Percentiles rank a stretch among this genome's conserved stretches.
phyloP scores from a whole-genome alignment of 2,329 filamentous ascomycete species.

The Fusarium concolor region DNA sequence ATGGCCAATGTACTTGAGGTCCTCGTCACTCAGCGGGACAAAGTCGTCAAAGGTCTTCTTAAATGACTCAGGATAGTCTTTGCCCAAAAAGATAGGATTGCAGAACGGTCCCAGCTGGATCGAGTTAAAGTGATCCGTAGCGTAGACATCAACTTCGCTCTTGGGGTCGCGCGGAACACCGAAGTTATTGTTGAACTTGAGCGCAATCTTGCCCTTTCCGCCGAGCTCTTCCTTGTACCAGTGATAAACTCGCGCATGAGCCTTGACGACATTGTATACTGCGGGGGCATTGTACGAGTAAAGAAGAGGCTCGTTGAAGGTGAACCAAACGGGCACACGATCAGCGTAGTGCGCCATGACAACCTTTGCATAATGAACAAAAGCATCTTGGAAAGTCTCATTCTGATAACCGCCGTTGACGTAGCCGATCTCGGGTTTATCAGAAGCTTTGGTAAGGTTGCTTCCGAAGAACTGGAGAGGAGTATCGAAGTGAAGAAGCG shows the following conservation, averaged over 20 bases:
- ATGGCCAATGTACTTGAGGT: slow-evolving; percentile 62
- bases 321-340: slow-evolving; percentile 64
- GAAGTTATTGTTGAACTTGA: slow-evolving; percentile 65
- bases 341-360: slow-evolving; percentile 64
- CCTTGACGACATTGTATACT: slow-evolving; percentile 57
- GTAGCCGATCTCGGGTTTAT: slow-evolving; percentile 52
- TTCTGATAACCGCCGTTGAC: slow-evolving; percentile 59
- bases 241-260: slow-evolving; percentile 62
- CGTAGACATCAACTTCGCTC: slow-evolving; percentile 56
- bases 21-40: slow-evolving; percentile 58
- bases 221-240: slow-evolving; percentile 67
- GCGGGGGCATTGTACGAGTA: slow-evolving; percentile 54
- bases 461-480: slow-evolving; percentile 57
- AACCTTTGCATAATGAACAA: slow-evolving; percentile 65
- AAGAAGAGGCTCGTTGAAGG: slow-evolving; percentile 64
- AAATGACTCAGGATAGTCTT: slow-evolving; percentile 61
- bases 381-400: slow-evolving; percentile 61
- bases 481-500: slow-evolving; percentile 63
- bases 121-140: slow-evolving; percentile 60
- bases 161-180: slow-evolving; percentile 58
- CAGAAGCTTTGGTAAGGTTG: slow-evolving; percentile 44
- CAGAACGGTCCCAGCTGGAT: slow-evolving; percentile 62
- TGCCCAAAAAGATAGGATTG: slow-evolving; percentile 64
- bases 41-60: slow-evolving; percentile 59
- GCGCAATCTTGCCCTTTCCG: slow-evolving; percentile 60